Evolutionary conservation across 2,329 filamentous ascomycete species (phyloP).

Genomic region (Apiospora malaysiana): DNA sequence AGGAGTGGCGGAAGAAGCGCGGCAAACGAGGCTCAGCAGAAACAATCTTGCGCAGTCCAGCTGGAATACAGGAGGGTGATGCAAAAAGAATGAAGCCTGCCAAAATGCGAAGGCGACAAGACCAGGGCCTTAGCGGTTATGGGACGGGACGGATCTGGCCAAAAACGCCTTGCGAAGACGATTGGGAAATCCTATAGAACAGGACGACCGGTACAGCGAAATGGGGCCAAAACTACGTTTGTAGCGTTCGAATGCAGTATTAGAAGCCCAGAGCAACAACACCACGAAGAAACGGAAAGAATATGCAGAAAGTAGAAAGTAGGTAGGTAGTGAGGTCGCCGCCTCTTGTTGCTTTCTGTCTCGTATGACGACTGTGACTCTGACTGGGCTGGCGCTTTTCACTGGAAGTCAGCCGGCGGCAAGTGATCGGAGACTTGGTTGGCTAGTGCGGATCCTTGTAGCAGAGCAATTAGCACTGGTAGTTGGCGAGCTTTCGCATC

Average conservation of each 20-base stretch:
- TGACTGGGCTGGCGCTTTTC: not conserved
- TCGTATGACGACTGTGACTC: constrained; percentile 18
- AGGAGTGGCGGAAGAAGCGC: not conserved
- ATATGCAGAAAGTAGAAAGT: not conserved
- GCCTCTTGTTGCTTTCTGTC: not conserved
- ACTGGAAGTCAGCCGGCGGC: constrained; percentile 3
- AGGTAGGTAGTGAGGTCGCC: not conserved
- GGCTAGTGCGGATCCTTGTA: not conserved
- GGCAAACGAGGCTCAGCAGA: not conserved
- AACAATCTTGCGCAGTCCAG: constrained; percentile 23
- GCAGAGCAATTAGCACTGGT: not conserved
- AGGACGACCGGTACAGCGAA: not conserved
- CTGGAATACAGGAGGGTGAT: constrained; percentile 20
- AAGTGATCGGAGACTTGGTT: not conserved
- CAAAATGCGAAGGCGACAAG: constrained; percentile 7
- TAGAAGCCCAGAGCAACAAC: constrained; percentile 1
- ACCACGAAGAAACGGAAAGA: not conserved
- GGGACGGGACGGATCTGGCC: constrained; percentile 12
- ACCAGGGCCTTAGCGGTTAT: constrained; percentile 10
- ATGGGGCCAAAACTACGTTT: not conserved
- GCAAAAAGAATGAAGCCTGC: constrained; percentile 9
- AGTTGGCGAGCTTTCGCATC: not conserved
- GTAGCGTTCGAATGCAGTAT: not conserved
- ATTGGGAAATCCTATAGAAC: constrained; percentile 12
- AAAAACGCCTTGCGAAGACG: constrained; percentile 10